phyloP scores from a whole-genome alignment of 768 basidiomycete species.

The Xerocomellus intermedius region DNA sequence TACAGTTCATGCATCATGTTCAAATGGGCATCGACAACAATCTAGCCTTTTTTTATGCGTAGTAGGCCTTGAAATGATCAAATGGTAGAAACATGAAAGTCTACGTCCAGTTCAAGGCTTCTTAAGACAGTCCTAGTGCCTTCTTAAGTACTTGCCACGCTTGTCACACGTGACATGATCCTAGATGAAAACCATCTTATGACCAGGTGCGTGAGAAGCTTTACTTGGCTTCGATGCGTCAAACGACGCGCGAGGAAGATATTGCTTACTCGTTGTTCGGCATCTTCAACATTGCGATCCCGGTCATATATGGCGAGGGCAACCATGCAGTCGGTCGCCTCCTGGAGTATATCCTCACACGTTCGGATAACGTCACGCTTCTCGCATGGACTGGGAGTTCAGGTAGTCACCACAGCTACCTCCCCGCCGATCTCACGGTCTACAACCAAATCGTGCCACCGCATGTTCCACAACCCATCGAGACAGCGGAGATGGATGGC shows the following conservation, averaged over 20 bases:
- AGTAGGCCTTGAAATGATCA: no score
- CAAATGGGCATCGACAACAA: no score
- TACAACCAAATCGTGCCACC: slow-evolving; percentile 1
- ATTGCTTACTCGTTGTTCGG: slow-evolving; percentile 17
- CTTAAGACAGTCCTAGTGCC: no score
- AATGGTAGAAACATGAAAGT: no score
- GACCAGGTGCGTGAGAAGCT: slow-evolving; percentile 23
- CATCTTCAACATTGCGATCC: slow-evolving; percentile 10
- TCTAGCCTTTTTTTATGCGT: no score
- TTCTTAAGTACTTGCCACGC: no score
- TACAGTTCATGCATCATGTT: no score
- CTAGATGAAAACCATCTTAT: no score
- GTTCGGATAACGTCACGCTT: slow-evolving; percentile 8
- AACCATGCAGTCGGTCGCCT: slow-evolving; percentile 9
- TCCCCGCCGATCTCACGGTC: not conserved
- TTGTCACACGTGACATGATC: no score
- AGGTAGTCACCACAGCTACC: slow-evolving; percentile 8
- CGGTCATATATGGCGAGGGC: slow-evolving; percentile 14
- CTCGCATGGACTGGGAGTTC: slow-evolving; percentile 17
- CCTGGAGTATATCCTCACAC: slow-evolving; percentile 12
- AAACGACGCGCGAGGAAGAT: slow-evolving; percentile 10
- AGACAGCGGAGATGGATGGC: not conserved
- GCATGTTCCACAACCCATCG: not conserved
- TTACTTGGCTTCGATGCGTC: slow-evolving; percentile 8
- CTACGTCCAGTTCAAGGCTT: no score